Evolutionary conservation across 1,284 basidiomycete genomes (phyloP).

Genomic region (Pyrrhoderma lamaoense): DNA sequence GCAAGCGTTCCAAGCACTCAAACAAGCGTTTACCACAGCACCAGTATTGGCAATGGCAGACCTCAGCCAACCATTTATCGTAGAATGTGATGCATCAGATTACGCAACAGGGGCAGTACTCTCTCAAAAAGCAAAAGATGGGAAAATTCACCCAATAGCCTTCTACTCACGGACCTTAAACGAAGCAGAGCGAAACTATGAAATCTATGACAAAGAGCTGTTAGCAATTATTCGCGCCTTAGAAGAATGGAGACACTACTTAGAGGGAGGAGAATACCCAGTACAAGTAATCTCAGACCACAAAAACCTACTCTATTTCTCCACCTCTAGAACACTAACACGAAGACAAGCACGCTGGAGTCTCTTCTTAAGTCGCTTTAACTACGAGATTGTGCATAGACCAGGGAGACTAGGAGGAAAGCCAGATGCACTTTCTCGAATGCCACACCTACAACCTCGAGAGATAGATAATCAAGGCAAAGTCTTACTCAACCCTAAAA

Average conservation of each 20-base stretch:
- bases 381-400: conserved; percentile 32
- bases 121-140: conserved; percentile 22
- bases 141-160: conserved; percentile 29
- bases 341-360: conserved; percentile 35
- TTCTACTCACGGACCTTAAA: too few species aligned
- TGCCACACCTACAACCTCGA: conserved; percentile 13
- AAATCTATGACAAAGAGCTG: conserved; percentile 34
- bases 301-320: too few species aligned
- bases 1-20: too few species aligned
- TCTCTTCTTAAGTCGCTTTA: conserved; percentile 28
- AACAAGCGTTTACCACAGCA: too few species aligned
- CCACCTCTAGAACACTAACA: not conserved
- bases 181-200: too few species aligned
- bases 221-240: conserved; percentile 24
- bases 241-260: not conserved
- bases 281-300: too few species aligned
- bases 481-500: not conserved
- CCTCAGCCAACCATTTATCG: too few species aligned
- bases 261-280: conserved; percentile 26
- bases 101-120: not conserved
- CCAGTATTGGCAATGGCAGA: too few species aligned
- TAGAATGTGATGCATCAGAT: too few species aligned
- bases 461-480: not conserved
- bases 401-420: conserved; percentile 26
- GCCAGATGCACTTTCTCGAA: conserved; percentile 27